Evolutionary conservation across 2,329 filamentous ascomycete genomes (phyloP).

Genomic region (Talaromyces sp.): DNA sequence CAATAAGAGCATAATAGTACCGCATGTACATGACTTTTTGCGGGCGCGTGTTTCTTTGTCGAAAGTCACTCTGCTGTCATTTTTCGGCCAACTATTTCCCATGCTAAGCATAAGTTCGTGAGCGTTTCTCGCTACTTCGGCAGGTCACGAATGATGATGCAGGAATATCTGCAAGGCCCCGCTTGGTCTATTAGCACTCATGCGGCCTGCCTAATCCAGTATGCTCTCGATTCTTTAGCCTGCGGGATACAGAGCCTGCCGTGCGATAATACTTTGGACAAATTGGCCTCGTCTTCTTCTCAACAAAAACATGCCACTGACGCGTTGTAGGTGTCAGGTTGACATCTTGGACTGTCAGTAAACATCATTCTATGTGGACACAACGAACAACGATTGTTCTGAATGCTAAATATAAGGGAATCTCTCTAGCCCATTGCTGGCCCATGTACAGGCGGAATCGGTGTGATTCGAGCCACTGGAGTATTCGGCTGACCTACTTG

Average conservation of each 20-base stretch:
- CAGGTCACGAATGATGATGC: constrained; percentile 1
- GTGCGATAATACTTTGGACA: too few species aligned
- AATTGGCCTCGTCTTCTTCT: neutral
- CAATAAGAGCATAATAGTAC: neutral
- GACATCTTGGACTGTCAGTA: neutral
- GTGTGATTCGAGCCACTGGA: neutral
- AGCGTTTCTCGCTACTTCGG: neutral
- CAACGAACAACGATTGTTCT: neutral
- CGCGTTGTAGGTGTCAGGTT: neutral
- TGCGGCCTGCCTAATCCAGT: constrained; percentile 14
- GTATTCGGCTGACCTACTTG: neutral
- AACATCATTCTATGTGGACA: neutral
- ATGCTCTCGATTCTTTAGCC: neutral
- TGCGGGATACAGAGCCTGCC: neutral
- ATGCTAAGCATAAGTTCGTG: neutral
- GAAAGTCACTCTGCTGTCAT: neutral
- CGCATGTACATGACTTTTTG: neutral
- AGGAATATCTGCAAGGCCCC: constrained; percentile 4
- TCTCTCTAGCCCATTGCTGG: too few species aligned
- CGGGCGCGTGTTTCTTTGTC: neutral
- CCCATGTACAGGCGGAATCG: neutral
- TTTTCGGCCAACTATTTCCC: neutral
- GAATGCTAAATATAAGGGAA: neutral
- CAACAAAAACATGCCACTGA: neutral
- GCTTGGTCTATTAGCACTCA: constrained; percentile 4